Conservation (phyloP, 2,329 filamentous ascomycete genomes). For the Orbilia blumenaviensis region DNA sequence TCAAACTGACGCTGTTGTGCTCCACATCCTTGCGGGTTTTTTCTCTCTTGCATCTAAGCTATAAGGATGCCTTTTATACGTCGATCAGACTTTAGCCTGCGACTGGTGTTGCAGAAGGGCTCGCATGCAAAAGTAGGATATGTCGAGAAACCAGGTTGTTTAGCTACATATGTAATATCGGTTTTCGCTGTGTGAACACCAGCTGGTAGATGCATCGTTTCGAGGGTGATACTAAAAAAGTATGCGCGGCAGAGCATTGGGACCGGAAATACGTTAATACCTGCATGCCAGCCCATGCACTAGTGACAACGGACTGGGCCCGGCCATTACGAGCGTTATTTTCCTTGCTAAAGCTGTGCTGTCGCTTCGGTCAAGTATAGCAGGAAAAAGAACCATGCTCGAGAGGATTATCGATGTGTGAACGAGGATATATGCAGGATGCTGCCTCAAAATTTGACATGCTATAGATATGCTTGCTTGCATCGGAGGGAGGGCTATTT, state of each 20-base stretch:
- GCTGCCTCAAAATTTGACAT: conserved; percentile 21
- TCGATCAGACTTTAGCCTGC: conserved; percentile 52
- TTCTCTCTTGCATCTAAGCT: conserved; percentile 52
- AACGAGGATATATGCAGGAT: conserved; percentile 22
- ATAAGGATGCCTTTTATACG: conserved; percentile 54
- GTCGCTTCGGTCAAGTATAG: too few relatives aligned
- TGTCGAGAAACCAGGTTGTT: conserved; percentile 21
- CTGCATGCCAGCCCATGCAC: conserved; percentile 23
- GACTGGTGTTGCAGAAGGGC: background rate
- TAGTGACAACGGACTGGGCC: conserved; percentile 33
- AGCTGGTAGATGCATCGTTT: conserved; percentile 33
- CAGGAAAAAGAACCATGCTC: conserved; percentile 24
- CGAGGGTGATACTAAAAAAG: conserved; percentile 34
- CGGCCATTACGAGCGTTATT: conserved; percentile 27
- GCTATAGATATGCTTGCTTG: conserved; percentile 16
- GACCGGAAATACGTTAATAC: conserved; percentile 50
- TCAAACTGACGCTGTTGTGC: background rate
- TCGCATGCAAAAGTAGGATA: conserved; percentile 31
- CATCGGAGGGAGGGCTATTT: conserved; percentile 43
- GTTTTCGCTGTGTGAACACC: conserved; percentile 6
- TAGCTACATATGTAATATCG: background rate
- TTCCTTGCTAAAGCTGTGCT: conserved; percentile 22
- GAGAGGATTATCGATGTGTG: conserved; percentile 18
- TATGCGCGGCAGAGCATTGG: conserved; percentile 49
- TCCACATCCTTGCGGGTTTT: conserved; percentile 51